Conservation (phyloP, 2,329 filamentous ascomycete genomes). For the Pezicula radicicola region DNA sequence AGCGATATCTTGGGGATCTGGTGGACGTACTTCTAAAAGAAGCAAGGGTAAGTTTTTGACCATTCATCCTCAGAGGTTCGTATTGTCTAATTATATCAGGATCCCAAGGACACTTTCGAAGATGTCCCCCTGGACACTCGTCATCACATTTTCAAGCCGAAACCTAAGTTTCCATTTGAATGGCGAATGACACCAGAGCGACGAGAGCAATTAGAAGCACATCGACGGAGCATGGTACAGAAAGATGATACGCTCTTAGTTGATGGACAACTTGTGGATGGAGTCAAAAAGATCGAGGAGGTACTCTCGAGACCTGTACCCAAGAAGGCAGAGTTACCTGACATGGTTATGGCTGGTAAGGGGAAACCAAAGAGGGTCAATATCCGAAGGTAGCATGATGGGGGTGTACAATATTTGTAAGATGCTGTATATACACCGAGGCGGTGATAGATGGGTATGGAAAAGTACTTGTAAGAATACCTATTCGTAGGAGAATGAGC, state of each 20-base stretch:
- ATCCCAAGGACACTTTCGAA: conserved; percentile 76
- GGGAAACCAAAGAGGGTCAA: conserved; percentile 17
- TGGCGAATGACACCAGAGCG: conserved; percentile 79
- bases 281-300: conserved; percentile 44
- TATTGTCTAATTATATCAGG: conserved; percentile 35
- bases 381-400: conserved; percentile 16
- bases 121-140: conserved; percentile 88
- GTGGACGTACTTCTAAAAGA: conserved; percentile 70
- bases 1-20: conserved; percentile 83
- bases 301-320: conserved; percentile 26
- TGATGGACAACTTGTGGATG: conserved; percentile 56
- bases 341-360: conserved; percentile 18
- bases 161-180: conserved; percentile 71
- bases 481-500: too few species aligned
- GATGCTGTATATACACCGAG: conserved; percentile 15
- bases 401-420: conserved; percentile 13
- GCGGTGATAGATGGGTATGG: background rate
- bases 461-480: conserved; percentile 1
- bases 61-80: background rate
- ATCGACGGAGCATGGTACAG: conserved; percentile 48
- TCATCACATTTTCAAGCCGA: conserved; percentile 70
- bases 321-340: conserved; percentile 19
- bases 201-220: conserved; percentile 59
- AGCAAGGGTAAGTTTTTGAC: conserved; percentile 55
- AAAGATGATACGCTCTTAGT: conserved; percentile 53